Conservation (phyloP, 345 rosid species). For the Lenwebbia sp. region DNA sequence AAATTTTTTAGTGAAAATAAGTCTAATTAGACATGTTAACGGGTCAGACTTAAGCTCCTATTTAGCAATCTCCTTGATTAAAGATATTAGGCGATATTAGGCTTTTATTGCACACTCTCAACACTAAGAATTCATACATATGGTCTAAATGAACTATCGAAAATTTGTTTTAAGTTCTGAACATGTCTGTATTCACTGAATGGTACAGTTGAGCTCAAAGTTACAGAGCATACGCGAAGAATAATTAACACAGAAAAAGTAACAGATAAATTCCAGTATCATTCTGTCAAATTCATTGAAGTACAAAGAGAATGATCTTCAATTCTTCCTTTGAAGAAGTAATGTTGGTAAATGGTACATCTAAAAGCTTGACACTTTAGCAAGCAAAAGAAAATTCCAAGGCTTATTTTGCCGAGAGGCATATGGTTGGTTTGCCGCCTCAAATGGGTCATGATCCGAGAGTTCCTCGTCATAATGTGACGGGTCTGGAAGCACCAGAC, state of each 20-base stretch:
- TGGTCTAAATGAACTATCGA: too few relatives aligned
- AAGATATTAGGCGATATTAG: too few relatives aligned
- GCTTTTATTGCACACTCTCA: too few relatives aligned
- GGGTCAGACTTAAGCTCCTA: rapidly evolving
- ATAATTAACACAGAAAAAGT: background rate
- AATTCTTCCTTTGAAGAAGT: background rate
- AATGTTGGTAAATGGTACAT: background rate
- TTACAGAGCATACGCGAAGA: background rate
- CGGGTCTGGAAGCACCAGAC: constrained; percentile 15
- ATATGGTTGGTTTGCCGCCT: background rate
- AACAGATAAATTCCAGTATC: background rate
- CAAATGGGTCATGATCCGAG: background rate
- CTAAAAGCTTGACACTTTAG: background rate
- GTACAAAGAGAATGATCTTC: background rate
- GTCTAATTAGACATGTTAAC: too few relatives aligned
- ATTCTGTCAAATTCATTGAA: background rate
- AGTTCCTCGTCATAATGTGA: constrained; percentile 9
- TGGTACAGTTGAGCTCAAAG: background rate
- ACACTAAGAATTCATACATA: too few relatives aligned
- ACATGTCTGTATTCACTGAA: background rate
- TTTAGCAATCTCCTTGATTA: too few relatives aligned
- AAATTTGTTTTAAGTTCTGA: background rate
- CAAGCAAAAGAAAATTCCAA: background rate
- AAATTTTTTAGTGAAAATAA: too few relatives aligned
- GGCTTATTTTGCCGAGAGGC: background rate